Evolutionary conservation across 192 early-diverging fungal genomes (phyloP).

Genomic region (Pilobolus umbonatus): DNA sequence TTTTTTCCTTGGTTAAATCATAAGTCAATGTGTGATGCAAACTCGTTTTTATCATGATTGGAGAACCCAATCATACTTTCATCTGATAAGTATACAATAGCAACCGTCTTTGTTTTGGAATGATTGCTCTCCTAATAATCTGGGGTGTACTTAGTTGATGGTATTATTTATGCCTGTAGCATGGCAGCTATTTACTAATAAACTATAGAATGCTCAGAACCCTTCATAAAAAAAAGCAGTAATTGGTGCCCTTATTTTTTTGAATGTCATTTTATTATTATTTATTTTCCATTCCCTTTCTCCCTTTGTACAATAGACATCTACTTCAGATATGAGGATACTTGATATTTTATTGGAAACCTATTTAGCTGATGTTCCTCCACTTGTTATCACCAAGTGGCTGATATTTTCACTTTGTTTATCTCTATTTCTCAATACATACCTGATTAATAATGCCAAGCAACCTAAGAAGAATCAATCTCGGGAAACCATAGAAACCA

Average conservation of each 20-base stretch:
- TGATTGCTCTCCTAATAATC: too few relatives aligned
- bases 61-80: too few relatives aligned
- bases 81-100: too few relatives aligned
- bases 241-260: slow-evolving; percentile 43
- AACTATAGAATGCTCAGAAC: too few relatives aligned
- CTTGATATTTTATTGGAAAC: slow-evolving; percentile 41
- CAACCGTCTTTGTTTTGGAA: too few relatives aligned
- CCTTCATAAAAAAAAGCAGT: slow-evolving; percentile 28
- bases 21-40: too few relatives aligned
- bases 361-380: slow-evolving; percentile 48
- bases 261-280: slow-evolving; percentile 43
- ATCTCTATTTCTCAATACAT: slow-evolving; percentile 53
- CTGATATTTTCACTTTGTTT: slow-evolving; percentile 41
- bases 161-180: too few relatives aligned
- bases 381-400: slow-evolving; percentile 56
- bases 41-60: too few relatives aligned
- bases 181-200: too few relatives aligned
- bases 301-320: slow-evolving; percentile 5
- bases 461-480: slow-evolving; percentile 38
- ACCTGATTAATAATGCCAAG: slow-evolving; percentile 57
- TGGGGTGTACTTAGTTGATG: too few relatives aligned
- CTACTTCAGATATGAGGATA: slow-evolving; percentile 13
- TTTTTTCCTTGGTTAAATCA: too few relatives aligned
- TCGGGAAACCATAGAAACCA: neutral
- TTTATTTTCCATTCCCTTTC: slow-evolving; percentile 50